Conservation (phyloP, 495 filamentous ascomycete species). For the Daldinia childiae region DNA sequence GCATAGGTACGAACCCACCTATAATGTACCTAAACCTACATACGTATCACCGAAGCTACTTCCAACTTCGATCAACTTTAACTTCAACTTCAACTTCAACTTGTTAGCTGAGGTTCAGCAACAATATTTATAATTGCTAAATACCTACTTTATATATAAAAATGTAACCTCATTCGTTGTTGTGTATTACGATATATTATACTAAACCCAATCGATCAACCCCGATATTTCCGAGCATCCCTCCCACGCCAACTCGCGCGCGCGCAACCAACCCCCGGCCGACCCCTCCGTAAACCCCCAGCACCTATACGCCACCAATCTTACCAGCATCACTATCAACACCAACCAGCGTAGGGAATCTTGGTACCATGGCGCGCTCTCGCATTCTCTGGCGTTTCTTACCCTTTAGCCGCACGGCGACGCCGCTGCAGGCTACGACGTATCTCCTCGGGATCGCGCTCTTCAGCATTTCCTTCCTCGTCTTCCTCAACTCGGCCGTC, state of each 20-base stretch:
- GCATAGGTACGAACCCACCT: neutral
- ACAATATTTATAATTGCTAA: constrained; percentile 11
- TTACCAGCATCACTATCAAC: constrained; percentile 1
- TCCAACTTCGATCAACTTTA: constrained; percentile 2
- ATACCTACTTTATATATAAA: constrained; percentile 13
- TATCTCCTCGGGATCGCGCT: constrained; percentile 91
- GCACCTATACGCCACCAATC: constrained; percentile 6
- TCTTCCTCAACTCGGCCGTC: constrained; percentile 93
- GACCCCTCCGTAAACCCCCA: constrained; percentile 24
- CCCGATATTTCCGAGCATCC: constrained; percentile 16
- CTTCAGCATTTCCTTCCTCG: constrained; percentile 95
- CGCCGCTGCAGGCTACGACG: constrained; percentile 75
- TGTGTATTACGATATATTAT: constrained; percentile 16
- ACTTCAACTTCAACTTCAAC: constrained; percentile 3
- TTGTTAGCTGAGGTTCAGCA: constrained; percentile 13
- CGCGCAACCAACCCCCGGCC: constrained; percentile 1
- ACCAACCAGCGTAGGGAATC: constrained; percentile 11
- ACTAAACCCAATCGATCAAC: constrained; percentile 5
- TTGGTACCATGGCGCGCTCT: constrained; percentile 27
- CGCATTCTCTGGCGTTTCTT: constrained; percentile 55
- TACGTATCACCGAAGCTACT: neutral
- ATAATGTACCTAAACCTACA: neutral
- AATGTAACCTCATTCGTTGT: constrained; percentile 29
- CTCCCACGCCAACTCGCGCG: neutral
- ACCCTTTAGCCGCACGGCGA: constrained; percentile 67